A percentile compares a stretch with the other conserved stretches of the same genome.
Conservation (phyloP, 2,329 filamentous ascomycete species). For the Arthrobotrys iridis region DNA sequence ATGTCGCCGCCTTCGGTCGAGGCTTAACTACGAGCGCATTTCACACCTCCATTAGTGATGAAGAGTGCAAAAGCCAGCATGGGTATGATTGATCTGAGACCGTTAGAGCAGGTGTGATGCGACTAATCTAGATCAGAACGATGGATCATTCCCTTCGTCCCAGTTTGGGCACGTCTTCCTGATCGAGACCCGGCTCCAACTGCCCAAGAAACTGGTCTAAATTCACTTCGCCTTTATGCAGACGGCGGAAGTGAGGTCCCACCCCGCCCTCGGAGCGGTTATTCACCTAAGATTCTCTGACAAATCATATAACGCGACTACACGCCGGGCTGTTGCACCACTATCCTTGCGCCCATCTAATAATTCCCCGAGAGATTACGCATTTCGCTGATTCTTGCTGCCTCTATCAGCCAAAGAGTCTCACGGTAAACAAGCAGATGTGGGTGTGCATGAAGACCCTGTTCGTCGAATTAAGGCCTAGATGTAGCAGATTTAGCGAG, state of each 20-base stretch:
- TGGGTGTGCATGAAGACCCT: conserved; percentile 39
- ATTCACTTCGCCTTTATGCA: conserved; percentile 46
- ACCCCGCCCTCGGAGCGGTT: conserved; percentile 49
- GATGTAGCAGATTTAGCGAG: conserved; percentile 53
- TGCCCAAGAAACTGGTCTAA: conserved; percentile 5
- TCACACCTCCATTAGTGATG: conserved; percentile 25
- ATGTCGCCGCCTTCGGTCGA: conserved; percentile 30
- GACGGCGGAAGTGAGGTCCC: conserved; percentile 53
- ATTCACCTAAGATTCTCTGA: conserved; percentile 46
- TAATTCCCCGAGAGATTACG: conserved; percentile 53
- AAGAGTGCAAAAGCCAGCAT: conserved; percentile 16
- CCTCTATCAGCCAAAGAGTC: conserved; percentile 8
- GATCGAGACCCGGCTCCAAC: conserved; percentile 39
- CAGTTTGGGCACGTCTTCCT: conserved; percentile 32
- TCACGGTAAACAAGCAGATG: conserved; percentile 43
- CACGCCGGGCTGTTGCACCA: conserved; percentile 52
- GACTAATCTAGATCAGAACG: conserved; percentile 40
- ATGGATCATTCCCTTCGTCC: conserved; percentile 20
- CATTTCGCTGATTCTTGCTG: conserved; percentile 46
- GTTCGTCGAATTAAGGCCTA: conserved; percentile 43
- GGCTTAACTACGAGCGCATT: conserved; percentile 13
- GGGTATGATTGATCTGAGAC: conserved; percentile 31
- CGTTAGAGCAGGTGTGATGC: conserved; percentile 32
- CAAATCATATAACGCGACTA: conserved; percentile 54
- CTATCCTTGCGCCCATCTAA: conserved; percentile 47